phyloP scores from a whole-genome alignment of 441 rosid species.

The Jatropha podagrica region DNA sequence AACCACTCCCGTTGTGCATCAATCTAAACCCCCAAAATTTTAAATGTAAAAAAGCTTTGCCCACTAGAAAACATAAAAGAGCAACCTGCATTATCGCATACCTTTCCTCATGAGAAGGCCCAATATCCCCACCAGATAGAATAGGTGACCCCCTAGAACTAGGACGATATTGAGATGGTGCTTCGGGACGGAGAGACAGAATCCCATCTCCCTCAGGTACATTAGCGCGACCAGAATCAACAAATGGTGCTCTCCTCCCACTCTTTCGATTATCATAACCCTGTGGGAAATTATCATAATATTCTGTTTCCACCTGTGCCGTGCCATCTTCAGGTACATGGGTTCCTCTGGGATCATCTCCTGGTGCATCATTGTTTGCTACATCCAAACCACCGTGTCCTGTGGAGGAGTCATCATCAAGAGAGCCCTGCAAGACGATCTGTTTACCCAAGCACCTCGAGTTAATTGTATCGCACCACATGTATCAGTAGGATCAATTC shows the following conservation, averaged over 20 bases:
- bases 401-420: constrained; percentile 54
- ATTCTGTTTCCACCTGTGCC: constrained; percentile 33
- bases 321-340: constrained; percentile 39
- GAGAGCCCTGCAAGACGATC: constrained; percentile 77
- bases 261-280: constrained; percentile 42
- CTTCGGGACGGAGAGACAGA: constrained; percentile 35
- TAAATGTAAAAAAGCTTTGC: not conserved
- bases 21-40: not conserved
- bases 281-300: constrained; percentile 37
- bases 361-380: constrained; percentile 35
- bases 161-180: constrained; percentile 31
- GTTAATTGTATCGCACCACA: constrained; percentile 28
- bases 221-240: constrained; percentile 40
- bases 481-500: constrained; percentile 9
- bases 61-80: not conserved
- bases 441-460: constrained; percentile 41
- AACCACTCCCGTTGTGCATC: not conserved
- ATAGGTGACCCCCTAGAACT: constrained; percentile 38
- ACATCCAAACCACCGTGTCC: constrained; percentile 41
- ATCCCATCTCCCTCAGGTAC: constrained; percentile 46
- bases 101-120: constrained; percentile 50
- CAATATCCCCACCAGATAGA: constrained; percentile 37
- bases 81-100: constrained; percentile 22
- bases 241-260: constrained; percentile 33
- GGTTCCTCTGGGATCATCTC: constrained; percentile 37